Percentiles rank a stretch among this genome's conserved stretches.
Evolutionary conservation across 2,329 filamentous ascomycete species (phyloP).

Genomic region (Nemania abortiva): DNA sequence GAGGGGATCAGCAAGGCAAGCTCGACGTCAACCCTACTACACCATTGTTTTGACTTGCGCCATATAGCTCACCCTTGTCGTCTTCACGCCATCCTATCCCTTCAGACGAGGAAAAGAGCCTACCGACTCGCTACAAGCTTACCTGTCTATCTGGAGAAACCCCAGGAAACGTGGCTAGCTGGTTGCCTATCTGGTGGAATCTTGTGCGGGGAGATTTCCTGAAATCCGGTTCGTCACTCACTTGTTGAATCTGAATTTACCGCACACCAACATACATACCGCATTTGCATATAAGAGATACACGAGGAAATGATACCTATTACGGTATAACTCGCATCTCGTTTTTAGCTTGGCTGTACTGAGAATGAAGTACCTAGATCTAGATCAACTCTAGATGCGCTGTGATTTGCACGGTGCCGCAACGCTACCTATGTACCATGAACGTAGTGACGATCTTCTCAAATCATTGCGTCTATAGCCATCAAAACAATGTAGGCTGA

Average conservation of each 20-base stretch:
- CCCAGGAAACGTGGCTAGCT: slow-evolving; percentile 32
- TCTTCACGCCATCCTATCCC: slow-evolving; percentile 21
- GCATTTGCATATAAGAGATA: slow-evolving; percentile 15
- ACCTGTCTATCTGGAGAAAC: neutral
- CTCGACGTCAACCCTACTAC: neutral
- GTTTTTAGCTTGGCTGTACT: slow-evolving; percentile 12
- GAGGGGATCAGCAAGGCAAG: slow-evolving; percentile 9
- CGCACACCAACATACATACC: slow-evolving; percentile 7
- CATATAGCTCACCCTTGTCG: slow-evolving; percentile 27
- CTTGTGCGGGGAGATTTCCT: slow-evolving; percentile 24
- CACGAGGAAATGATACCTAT: slow-evolving; percentile 8
- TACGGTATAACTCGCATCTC: neutral
- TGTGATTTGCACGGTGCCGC: slow-evolving; percentile 3
- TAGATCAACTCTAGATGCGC: neutral
- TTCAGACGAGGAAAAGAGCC: neutral
- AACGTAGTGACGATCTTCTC: slow-evolving; percentile 24
- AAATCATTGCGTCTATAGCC: slow-evolving; percentile 17
- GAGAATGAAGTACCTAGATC: slow-evolving; percentile 16
- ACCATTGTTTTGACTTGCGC: slow-evolving; percentile 20
- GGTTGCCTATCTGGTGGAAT: slow-evolving; percentile 16
- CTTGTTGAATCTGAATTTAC: slow-evolving; percentile 17
- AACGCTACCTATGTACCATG: slow-evolving; percentile 4
- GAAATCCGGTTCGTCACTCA: slow-evolving; percentile 22
- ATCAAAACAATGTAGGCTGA: slow-evolving; percentile 3
- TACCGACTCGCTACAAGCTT: neutral